Evolutionary conservation across 768 basidiomycete species (phyloP).

Genomic region (Lyophyllum shimeji): DNA sequence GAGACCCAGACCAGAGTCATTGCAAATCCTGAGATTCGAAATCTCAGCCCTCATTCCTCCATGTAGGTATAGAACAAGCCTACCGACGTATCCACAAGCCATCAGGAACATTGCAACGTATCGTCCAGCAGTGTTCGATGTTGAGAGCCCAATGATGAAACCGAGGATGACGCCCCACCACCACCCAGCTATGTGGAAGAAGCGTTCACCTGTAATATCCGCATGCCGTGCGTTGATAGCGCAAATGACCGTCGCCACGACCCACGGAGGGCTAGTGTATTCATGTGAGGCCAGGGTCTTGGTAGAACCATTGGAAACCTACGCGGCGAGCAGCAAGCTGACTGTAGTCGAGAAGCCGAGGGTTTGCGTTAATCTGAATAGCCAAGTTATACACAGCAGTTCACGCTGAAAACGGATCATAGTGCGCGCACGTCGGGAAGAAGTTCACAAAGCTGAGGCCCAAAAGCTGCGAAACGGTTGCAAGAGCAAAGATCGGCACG

Average conservation of each 20-base stretch:
- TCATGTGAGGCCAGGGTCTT: neutral
- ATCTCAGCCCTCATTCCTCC: neutral
- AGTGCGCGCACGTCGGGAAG: slow-evolving; percentile 45
- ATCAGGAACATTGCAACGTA: slow-evolving; percentile 67
- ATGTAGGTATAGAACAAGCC: neutral
- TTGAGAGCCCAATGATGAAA: slow-evolving; percentile 59
- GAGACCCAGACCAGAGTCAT: slow-evolving; percentile 63
- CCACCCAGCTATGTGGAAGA: slow-evolving; percentile 55
- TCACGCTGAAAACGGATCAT: neutral
- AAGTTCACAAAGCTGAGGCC: slow-evolving; percentile 63
- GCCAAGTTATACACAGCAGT: neutral
- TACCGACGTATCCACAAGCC: slow-evolving; percentile 50
- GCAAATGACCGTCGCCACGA: slow-evolving; percentile 50
- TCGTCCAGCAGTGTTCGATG: slow-evolving; percentile 48
- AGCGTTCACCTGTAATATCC: slow-evolving; percentile 62
- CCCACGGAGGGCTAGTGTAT: slow-evolving; percentile 56
- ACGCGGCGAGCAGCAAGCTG: slow-evolving; percentile 63
- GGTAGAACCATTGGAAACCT: slow-evolving; percentile 15
- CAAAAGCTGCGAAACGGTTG: slow-evolving; percentile 48
- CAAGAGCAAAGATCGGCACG: slow-evolving; percentile 52
- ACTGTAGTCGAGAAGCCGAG: slow-evolving; percentile 61
- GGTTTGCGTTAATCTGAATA: slow-evolving; percentile 50
- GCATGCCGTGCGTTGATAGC: slow-evolving; percentile 56
- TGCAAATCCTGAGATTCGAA: slow-evolving; percentile 32
- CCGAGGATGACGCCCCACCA: slow-evolving; percentile 65